Conservation (phyloP, 2,329 filamentous ascomycete species). For the Alternaria triticina region DNA sequence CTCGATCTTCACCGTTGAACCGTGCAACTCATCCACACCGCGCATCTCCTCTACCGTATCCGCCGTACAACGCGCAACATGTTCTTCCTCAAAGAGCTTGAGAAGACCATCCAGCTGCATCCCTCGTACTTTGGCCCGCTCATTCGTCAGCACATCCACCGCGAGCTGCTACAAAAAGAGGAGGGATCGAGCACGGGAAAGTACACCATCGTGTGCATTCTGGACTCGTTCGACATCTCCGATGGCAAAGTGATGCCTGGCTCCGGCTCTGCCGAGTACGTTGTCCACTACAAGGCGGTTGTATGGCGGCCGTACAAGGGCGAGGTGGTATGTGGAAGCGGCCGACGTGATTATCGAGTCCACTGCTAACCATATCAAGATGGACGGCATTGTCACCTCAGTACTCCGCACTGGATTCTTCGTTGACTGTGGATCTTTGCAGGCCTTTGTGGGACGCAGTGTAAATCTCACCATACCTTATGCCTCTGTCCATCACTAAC, state of each 20-base stretch:
- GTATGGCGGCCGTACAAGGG: conserved; percentile 98
- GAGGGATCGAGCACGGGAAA: conserved; percentile 94
- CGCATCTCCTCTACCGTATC: conserved; percentile 9
- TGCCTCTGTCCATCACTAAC: conserved; percentile 28
- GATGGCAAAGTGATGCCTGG: conserved; percentile 91
- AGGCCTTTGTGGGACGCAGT: conserved; percentile 80
- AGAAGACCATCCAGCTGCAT: conserved; percentile 92
- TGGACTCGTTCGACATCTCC: conserved; percentile 94
- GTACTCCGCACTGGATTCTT: conserved; percentile 95
- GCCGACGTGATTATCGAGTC: background rate
- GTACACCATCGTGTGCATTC: conserved; percentile 97
- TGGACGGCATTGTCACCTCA: conserved; percentile 90
- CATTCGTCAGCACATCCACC: conserved; percentile 89
- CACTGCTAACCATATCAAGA: conserved; percentile 59
- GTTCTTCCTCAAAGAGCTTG: conserved; percentile 98
- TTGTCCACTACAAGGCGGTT: conserved; percentile 91
- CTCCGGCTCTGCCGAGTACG: conserved; percentile 91
- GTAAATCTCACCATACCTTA: conserved; percentile 60
- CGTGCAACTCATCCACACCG: conserved; percentile 22
- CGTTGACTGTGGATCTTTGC: conserved; percentile 77
- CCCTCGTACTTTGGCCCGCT: conserved; percentile 96
- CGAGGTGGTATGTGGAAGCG: conserved; percentile 76
- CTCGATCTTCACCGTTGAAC: conserved; percentile 8
- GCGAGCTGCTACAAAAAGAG: conserved; percentile 88
- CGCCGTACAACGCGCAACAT: conserved; percentile 59